Evolutionary conservation across 2,329 filamentous ascomycete species (phyloP), one percentile per base, ranked within the genome.

Genomic region (Neurospora sp.): DNA sequence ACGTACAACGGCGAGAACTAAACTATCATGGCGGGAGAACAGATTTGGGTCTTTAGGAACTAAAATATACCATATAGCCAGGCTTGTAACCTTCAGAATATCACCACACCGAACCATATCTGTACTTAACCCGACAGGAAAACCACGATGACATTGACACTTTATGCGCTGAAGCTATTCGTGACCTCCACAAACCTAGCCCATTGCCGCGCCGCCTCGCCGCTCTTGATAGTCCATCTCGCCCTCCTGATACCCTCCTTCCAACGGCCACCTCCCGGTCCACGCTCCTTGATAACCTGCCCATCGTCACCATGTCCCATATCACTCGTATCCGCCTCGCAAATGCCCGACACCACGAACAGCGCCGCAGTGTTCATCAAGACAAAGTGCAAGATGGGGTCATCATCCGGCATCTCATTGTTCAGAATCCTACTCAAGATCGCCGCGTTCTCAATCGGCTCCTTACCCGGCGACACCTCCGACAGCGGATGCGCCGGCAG

Each of bases 171-270:
- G 28, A 78, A 74, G 10, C 72, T 68, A 77, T 95, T 93, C 10
- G 92, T 97, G 40, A 92, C 88, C 71, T 95, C 87, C 43, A 97
- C 93, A 81, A 97, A 98, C 28, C 85, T 84, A 70, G 89, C 84
- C 89, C 96, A 95, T 81, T 93, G 90, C 78, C 84, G 90, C 84
- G 92, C 89, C n/a, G 95, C 93, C 78, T 90, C 89, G 66, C 95
- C 93, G 79, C 93, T 97, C 80, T 90, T 87, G 67, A 99, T 87
- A 11, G 93, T 93, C 92, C 93, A 96, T 76, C 91, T 89, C 17
- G 96, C 96, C 78, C 93, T 87, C 75, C 95, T 85, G 15, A 97
- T 88, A 68, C 95, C 96, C 78, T 97, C 95, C 82, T 97, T 99
- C 96, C 96, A 99, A 76, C 95, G 87, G 70, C 92, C 88, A 15